Evolutionary conservation across 805 yeast genomes (phyloP), one percentile per base, ranked within the genome.

Genomic region (Yamadazyma nakazawae): DNA sequence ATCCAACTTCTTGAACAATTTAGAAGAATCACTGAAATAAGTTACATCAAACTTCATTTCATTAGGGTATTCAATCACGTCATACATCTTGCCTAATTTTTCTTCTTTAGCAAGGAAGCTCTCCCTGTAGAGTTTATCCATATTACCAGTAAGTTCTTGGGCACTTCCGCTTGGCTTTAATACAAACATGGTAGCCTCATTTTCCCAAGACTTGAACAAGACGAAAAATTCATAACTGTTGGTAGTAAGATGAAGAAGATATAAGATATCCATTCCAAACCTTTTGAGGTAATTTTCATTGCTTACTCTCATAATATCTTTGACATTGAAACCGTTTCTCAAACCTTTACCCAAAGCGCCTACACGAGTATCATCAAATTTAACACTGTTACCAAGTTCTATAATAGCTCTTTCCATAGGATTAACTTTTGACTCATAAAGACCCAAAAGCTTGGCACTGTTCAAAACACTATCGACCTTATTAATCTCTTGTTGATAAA

Each of bases 321-420:
- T 79, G 46, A 78, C 59, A 12, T 85, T 80, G 63, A 95, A 95
- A 0, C 99, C 99, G 48, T 78, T 76, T 55, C 88, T 90, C 47
- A 94, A 68, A 25, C 97, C 96, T 56, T 78, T 80, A 7, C 97
- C 96, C 9, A 95, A 69, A 0, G 90, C 81, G 8, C 97, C 97
- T n/a, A 88, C 78, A 46, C 78, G 74, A 1, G 80, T 70, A 38
- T 84, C 84, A 52, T 82, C 88, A 52, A 91, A 84, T 13, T 74
- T 74, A 17, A 91, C 85, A 13, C 80, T 73, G 19, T 82, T 73
- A 2, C 99, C 98, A 14, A 94, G 67, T 28, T 84, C 85, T 53
- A 94, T 78, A 37, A 89, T 77, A 0, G 89, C 89, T 40, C 97
- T 70, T 49, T 89, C 92, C 3, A 77, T 69, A 0, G 88, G 64